Percentiles rank a stretch among this genome's conserved stretches.
phyloP scores from a whole-genome alignment of 129 eudicot species.

The Calendula officinalis region DNA sequence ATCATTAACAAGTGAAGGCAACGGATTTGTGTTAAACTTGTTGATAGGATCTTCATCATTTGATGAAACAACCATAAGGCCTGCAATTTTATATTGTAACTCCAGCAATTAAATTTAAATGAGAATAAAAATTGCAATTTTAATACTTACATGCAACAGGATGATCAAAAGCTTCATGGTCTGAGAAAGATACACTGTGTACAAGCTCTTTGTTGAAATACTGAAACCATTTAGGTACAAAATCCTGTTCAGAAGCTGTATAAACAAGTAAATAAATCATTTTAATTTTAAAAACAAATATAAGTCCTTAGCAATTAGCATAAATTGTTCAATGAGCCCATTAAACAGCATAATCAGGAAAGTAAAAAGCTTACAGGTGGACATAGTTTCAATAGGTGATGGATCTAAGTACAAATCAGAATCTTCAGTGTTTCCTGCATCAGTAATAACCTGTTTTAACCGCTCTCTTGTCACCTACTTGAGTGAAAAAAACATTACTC shows the following conservation, averaged over 20 bases:
- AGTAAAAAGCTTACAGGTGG: constrained; percentile 52
- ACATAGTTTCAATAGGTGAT: constrained; percentile 45
- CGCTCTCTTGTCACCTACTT: constrained; percentile 83
- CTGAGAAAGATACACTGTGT: constrained; percentile 75
- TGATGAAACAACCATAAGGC: constrained; percentile 92
- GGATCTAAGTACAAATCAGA: constrained; percentile 53
- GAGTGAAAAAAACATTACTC: constrained; percentile 29
- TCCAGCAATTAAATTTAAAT: background rate
- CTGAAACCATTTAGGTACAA: constrained; percentile 80
- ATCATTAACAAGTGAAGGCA: constrained; percentile 78
- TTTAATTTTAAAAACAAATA: no score
- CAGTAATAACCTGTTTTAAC: constrained; percentile 75
- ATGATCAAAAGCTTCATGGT: constrained; percentile 97
- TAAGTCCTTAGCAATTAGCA: no score
- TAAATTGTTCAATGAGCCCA: no score
- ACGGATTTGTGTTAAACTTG: constrained; percentile 73
- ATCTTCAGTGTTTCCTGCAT: constrained; percentile 66
- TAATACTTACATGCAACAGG: constrained; percentile 84
- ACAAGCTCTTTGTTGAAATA: constrained; percentile 80
- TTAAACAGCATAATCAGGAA: constrained; percentile 3
- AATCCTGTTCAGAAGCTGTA: constrained; percentile 68
- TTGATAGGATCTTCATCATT: constrained; percentile 77
- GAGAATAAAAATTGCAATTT: constrained; percentile 4
- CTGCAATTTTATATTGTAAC: constrained; percentile 34
- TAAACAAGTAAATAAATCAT: no score